Conservation (phyloP, 495 filamentous ascomycete species). For the Hyaloscypha finlandica region DNA sequence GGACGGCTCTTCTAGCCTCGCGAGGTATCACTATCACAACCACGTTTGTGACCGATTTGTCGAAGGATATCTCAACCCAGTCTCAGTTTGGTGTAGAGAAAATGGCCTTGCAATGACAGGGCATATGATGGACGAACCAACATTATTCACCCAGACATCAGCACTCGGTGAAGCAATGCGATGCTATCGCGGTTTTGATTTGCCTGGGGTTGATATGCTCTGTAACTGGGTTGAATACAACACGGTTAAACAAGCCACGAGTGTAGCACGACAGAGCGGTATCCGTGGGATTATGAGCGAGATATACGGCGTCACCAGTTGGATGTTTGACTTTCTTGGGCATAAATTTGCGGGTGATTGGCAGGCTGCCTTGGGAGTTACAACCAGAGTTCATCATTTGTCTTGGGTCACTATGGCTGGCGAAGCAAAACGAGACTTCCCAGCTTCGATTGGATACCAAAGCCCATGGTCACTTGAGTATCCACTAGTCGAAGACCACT, state of each 20-base stretch:
- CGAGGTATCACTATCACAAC: conserved; percentile 31
- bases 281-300: conserved; percentile 27
- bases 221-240: conserved; percentile 32
- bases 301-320: conserved; percentile 34
- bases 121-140: conserved; percentile 37
- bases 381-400: conserved; percentile 32
- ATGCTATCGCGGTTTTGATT: conserved; percentile 29
- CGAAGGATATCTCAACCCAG: conserved; percentile 29
- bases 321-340: conserved; percentile 35
- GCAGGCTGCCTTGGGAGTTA: conserved; percentile 35
- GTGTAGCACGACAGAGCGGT: conserved; percentile 32
- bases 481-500: conserved; percentile 31
- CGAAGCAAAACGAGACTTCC: conserved; percentile 34
- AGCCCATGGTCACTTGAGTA: conserved; percentile 36
- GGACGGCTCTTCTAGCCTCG: conserved; percentile 14
- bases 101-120: conserved; percentile 31
- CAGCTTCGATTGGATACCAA: conserved; percentile 34
- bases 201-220: conserved; percentile 34
- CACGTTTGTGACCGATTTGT: conserved; percentile 33
- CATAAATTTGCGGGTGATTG: conserved; percentile 37
- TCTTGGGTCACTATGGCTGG: conserved; percentile 35
- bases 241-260: conserved; percentile 33
- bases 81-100: conserved; percentile 29
- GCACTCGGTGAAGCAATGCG: conserved; percentile 35
- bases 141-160: conserved; percentile 28